A percentile compares a stretch with the other conserved stretches of the same genome.
Conservation (phyloP, 345 rosid species). For the Corchorus capsularis region DNA sequence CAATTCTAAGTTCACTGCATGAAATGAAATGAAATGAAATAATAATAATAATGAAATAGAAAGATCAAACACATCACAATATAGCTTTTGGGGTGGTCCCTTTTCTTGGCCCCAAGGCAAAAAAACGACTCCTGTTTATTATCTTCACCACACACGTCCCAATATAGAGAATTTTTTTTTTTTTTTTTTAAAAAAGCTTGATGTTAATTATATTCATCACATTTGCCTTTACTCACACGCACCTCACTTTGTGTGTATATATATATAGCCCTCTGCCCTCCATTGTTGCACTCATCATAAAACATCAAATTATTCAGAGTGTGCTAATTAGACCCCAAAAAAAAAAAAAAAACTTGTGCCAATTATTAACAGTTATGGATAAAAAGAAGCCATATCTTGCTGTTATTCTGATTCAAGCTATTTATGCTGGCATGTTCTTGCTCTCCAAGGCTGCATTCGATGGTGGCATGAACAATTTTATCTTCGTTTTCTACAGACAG, state of each 20-base stretch:
- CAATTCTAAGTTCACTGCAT: conserved; percentile 5
- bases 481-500: conserved; percentile 85
- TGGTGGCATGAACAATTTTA: conserved; percentile 83
- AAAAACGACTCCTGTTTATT: conserved; percentile 5
- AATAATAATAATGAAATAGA: no score
- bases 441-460: conserved; percentile 87
- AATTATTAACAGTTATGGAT: conserved; percentile 32
- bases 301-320: no score
- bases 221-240: neutral
- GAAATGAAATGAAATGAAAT: neutral
- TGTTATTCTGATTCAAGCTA: conserved; percentile 60
- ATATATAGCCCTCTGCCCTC: neutral
- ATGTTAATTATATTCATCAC: neutral
- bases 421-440: conserved; percentile 87
- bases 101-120: neutral
- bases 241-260: neutral
- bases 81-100: conserved; percentile 22
- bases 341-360: neutral
- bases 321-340: no score
- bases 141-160: conserved; percentile 33
- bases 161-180: conserved; percentile 17
- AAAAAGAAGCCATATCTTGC: conserved; percentile 58
- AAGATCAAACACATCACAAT: conserved; percentile 2
- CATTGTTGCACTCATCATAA: conserved; percentile 4
- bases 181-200: neutral